Percentiles rank a stretch among this genome's conserved stretches.
Conservation (phyloP, 192 early-diverging fungal genomes). For the Dimargaris xerosporica region DNA sequence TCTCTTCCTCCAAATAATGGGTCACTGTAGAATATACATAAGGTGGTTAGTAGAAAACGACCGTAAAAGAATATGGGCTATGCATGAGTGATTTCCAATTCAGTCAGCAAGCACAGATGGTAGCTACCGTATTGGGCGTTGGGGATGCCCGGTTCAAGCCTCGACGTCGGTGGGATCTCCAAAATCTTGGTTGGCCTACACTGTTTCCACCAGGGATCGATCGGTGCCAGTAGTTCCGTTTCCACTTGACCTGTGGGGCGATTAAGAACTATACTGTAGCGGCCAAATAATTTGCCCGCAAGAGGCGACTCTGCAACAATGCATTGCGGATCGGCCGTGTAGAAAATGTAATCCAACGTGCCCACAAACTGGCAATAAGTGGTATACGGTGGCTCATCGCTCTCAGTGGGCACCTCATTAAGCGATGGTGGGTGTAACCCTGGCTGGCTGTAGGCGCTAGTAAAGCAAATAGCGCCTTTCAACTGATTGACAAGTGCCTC, state of each 20-base stretch:
- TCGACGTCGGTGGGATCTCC: not conserved
- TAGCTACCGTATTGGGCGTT: not conserved
- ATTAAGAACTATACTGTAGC: not conserved
- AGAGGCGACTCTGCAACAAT: not conserved
- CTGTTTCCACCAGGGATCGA: not conserved
- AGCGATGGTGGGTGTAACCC: not conserved
- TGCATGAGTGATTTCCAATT: too few relatives aligned
- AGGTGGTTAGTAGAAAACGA: too few relatives aligned
- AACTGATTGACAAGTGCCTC: not conserved
- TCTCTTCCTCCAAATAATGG: too few relatives aligned
- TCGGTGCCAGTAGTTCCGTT: not conserved
- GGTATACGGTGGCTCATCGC: slow-evolving; percentile 1
- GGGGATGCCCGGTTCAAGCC: not conserved
- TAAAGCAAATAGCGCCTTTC: not conserved
- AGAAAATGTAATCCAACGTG: slow-evolving; percentile 9
- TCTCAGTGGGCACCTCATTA: not conserved
- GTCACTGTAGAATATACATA: too few relatives aligned
- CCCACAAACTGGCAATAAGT: slow-evolving; percentile 12
- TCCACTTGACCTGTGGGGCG: not conserved
- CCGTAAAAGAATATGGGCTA: too few relatives aligned
- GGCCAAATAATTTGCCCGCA: not conserved
- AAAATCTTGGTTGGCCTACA: not conserved
- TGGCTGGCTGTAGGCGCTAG: not conserved
- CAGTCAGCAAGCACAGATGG: not conserved
- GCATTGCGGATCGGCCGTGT: not conserved